These are phyloP conservation scores for Lipomyces kockii DNA, from an alignment of 805 yeast species.

Conservation along the genomic window DNA sequence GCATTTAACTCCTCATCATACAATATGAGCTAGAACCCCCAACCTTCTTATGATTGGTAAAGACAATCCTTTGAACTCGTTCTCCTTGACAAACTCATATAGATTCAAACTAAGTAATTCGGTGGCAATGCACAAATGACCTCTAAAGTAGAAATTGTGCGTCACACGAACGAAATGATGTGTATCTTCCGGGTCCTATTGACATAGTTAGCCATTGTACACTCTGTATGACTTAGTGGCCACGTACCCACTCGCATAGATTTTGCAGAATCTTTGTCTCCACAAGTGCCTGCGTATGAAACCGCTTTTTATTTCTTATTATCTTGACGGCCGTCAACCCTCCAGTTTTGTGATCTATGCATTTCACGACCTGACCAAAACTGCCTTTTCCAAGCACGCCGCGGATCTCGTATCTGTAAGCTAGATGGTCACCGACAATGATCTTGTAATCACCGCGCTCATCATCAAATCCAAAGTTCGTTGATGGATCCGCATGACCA, in stretches of 20 bases:
- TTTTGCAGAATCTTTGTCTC: constrained; percentile 71
- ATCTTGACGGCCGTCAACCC: constrained; percentile 72
- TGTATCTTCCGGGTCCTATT: constrained; percentile 42
- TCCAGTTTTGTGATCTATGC: constrained; percentile 67
- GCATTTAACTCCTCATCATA: background rate
- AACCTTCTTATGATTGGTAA: constrained; percentile 41
- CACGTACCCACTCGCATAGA: constrained; percentile 46
- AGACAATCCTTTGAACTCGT: constrained; percentile 46
- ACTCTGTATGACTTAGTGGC: background rate
- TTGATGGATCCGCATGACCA: constrained; percentile 38
- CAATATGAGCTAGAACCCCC: too few relatives aligned
- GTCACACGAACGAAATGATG: constrained; percentile 57
- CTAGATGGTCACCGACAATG: constrained; percentile 68
- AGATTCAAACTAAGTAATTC: constrained; percentile 72
- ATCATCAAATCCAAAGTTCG: constrained; percentile 77
- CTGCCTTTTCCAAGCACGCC: constrained; percentile 73
- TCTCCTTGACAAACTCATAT: constrained; percentile 56
- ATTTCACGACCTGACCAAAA: constrained; percentile 76
- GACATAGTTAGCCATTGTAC: background rate
- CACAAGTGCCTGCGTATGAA: constrained; percentile 76
- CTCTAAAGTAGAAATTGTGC: constrained; percentile 77
- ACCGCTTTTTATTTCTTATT: constrained; percentile 70
- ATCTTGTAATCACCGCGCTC: constrained; percentile 63
- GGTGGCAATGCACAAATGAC: constrained; percentile 80
- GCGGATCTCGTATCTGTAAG: constrained; percentile 70